Conservation (phyloP, 1,284 basidiomycete genomes). For the Ustilago crameri region DNA sequence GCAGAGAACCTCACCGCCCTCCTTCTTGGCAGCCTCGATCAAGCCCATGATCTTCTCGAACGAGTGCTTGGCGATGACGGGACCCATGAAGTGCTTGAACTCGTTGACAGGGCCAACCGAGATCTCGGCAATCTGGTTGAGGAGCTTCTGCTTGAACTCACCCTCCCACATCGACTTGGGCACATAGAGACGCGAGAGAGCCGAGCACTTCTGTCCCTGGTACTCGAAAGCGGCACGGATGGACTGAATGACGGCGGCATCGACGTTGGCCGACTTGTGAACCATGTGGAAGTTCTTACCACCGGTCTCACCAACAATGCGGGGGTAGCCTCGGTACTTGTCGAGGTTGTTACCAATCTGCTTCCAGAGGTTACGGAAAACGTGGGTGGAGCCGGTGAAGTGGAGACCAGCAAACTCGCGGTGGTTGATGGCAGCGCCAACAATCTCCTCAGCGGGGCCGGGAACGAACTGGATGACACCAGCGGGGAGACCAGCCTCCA, state of each 20-base stretch:
- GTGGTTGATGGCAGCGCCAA: constrained; percentile 73
- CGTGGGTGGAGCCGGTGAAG: constrained; percentile 94
- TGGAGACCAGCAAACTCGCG: constrained; percentile 87
- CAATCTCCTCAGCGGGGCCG: constrained; percentile 64
- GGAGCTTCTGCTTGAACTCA: constrained; percentile 85
- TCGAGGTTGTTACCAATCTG: constrained; percentile 82
- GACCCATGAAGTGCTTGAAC: constrained; percentile 90
- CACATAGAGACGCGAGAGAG: constrained; percentile 90
- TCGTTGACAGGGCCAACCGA: constrained; percentile 83
- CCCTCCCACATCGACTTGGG: constrained; percentile 84
- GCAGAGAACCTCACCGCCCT: constrained; percentile 85
- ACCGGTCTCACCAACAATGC: constrained; percentile 91
- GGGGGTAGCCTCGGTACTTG: constrained; percentile 83
- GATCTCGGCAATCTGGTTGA: constrained; percentile 82
- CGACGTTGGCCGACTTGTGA: constrained; percentile 85
- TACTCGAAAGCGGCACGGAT: constrained; percentile 95
- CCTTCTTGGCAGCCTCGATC: constrained; percentile 86
- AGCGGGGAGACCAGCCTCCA: constrained; percentile 91
- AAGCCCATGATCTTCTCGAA: constrained; percentile 89
- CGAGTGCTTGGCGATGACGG: constrained; percentile 87
- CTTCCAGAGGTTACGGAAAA: constrained; percentile 92
- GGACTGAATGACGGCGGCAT: constrained; percentile 87
- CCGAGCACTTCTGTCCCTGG: constrained; percentile 98
- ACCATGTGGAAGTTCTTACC: constrained; percentile 99
- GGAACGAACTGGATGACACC: constrained; percentile 98